Evolutionary conservation across 2,329 filamentous ascomycete species (phyloP).

Genomic region (Diaporthe sp.): DNA sequence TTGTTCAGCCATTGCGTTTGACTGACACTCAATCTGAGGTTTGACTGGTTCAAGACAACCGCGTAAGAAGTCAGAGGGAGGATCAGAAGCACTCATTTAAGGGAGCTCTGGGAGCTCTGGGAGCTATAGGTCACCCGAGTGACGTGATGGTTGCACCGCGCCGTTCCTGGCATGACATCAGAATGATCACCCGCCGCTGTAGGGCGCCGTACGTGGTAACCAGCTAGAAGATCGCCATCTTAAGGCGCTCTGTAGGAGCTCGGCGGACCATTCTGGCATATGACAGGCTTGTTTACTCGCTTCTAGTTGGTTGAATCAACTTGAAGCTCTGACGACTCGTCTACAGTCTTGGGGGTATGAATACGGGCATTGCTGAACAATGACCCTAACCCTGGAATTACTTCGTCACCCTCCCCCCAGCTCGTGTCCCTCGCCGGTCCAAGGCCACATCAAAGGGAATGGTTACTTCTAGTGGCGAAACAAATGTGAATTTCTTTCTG

Average conservation of each 20-base stretch:
- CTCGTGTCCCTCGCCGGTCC: not conserved
- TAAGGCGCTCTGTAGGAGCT: not conserved
- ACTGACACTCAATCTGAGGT: not conserved
- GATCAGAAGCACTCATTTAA: not conserved
- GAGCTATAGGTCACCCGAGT: slow-evolving; percentile 28
- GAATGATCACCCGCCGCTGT: slow-evolving; percentile 30
- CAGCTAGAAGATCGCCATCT: slow-evolving; percentile 2
- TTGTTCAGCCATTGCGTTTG: slow-evolving; percentile 45
- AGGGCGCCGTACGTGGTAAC: slow-evolving; percentile 1
- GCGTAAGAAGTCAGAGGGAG: no score
- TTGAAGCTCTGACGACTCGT: not conserved
- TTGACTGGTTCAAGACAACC: not conserved
- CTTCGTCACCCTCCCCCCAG: no score
- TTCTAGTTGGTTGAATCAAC: not conserved
- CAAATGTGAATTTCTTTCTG: not conserved
- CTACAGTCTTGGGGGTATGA: no score
- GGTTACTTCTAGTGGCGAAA: not conserved
- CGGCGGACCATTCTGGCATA: not conserved
- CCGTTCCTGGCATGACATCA: slow-evolving; percentile 38
- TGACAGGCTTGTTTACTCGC: not conserved
- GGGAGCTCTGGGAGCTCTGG: slow-evolving; percentile 6
- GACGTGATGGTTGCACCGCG: slow-evolving; percentile 36
- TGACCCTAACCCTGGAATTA: not conserved
- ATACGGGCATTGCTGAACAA: fast-evolving
- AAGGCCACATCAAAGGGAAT: not conserved